Evolutionary conservation across 2,329 filamentous ascomycete genomes (phyloP).

Genomic region (Cladophialophora carrionii): DNA sequence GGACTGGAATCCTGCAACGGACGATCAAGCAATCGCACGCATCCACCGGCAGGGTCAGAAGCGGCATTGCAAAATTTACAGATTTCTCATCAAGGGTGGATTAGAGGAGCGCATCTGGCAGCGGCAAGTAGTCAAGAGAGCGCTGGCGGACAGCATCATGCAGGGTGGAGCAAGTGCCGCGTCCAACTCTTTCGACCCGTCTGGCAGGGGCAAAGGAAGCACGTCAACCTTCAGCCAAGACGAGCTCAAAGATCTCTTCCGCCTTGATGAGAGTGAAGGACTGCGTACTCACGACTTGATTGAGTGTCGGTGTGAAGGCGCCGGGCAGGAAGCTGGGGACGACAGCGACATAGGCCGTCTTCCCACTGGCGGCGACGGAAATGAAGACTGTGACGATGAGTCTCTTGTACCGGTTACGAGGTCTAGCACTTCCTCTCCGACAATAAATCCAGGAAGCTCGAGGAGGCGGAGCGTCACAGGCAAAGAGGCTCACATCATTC

Average conservation of each 20-base stretch:
- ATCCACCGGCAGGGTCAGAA: slow-evolving; percentile 75
- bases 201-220: slow-evolving; percentile 54
- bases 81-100: slow-evolving; percentile 68
- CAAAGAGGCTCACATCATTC: neutral
- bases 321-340: slow-evolving; percentile 44
- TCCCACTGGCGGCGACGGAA: neutral
- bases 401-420: neutral
- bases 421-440: neutral
- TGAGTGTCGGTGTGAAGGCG: slow-evolving; percentile 64
- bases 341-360: slow-evolving; percentile 7
- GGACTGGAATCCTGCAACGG: slow-evolving; percentile 76
- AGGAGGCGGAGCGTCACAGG: neutral
- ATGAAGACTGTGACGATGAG: slow-evolving; percentile 13
- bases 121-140: slow-evolving; percentile 70
- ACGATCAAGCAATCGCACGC: slow-evolving; percentile 74
- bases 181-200: slow-evolving; percentile 9
- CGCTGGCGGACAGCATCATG: slow-evolving; percentile 71
- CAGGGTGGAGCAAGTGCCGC: slow-evolving; percentile 49
- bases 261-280: slow-evolving; percentile 61
- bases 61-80: slow-evolving; percentile 68
- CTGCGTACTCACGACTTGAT: slow-evolving; percentile 72
- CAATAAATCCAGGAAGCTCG: neutral
- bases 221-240: slow-evolving; percentile 65
- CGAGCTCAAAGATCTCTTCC: slow-evolving; percentile 69
- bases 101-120: slow-evolving; percentile 78